These are phyloP conservation scores for Umbilicaria muhlenbergii DNA, from an alignment of 495 filamentous ascomycete species.

Conservation along the genomic window DNA sequence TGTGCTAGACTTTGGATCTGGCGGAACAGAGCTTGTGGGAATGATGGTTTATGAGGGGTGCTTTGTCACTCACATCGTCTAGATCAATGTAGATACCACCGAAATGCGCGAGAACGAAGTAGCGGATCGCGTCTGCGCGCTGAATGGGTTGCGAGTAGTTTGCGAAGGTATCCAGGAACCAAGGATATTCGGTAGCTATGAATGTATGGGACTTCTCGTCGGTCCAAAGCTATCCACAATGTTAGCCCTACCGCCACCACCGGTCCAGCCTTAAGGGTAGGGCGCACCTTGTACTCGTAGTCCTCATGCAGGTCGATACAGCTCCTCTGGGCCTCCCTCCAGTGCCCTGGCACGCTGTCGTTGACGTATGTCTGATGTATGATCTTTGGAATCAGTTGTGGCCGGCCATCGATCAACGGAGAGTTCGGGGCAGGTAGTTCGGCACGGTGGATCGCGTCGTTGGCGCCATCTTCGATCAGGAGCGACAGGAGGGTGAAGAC, in stretches of 20 bases:
- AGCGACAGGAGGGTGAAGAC: conserved; percentile 48
- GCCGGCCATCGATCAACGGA: conserved; percentile 38
- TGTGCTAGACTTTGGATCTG: background rate
- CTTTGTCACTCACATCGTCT: conserved; percentile 49
- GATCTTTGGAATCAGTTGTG: conserved; percentile 70
- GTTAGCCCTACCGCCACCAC: conserved; percentile 7
- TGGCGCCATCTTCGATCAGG: conserved; percentile 50
- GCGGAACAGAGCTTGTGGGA: background rate
- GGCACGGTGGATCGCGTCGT: conserved; percentile 45
- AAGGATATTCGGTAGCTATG: conserved; percentile 63
- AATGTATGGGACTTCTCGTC: conserved; percentile 60
- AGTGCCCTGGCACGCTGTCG: conserved; percentile 56
- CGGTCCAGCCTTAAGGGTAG: background rate
- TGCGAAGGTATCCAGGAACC: conserved; percentile 77
- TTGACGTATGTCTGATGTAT: conserved; percentile 83
- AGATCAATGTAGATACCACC: conserved; percentile 84
- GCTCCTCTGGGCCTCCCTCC: conserved; percentile 55
- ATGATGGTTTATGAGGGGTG: background rate
- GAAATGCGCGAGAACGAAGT: conserved; percentile 71
- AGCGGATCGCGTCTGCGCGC: conserved; percentile 74
- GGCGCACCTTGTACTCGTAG: conserved; percentile 66
- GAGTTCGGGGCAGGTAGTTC: conserved; percentile 52
- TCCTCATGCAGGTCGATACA: conserved; percentile 63
- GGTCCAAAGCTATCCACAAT: conserved; percentile 58
- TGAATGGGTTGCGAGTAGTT: conserved; percentile 70